A percentile compares a stretch with the other conserved stretches of the same genome.
Conservation (phyloP, 495 filamentous ascomycete genomes). For the Penicillium tannophilum region DNA sequence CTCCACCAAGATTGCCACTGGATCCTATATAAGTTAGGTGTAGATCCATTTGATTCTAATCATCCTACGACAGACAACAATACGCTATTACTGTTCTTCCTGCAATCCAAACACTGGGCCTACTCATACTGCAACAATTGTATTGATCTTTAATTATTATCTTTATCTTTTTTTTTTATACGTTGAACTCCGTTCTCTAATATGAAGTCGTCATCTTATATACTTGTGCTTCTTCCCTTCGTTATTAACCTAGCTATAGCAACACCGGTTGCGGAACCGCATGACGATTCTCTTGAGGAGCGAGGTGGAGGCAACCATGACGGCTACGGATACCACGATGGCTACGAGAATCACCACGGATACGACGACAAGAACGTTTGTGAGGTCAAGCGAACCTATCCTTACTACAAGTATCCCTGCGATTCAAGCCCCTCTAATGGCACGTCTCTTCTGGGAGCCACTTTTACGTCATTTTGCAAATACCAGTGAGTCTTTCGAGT, state of each 20-base stretch:
- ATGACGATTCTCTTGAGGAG: constrained; percentile 8
- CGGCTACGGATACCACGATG: background rate
- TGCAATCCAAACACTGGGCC: background rate
- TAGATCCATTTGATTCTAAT: background rate
- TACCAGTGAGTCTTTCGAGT: constrained; percentile 13
- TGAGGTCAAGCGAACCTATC: constrained; percentile 13
- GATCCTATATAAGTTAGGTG: background rate
- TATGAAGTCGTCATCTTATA: constrained; percentile 13
- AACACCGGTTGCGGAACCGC: constrained; percentile 8
- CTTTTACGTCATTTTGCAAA: constrained; percentile 12
- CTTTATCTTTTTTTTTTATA: too few relatives aligned
- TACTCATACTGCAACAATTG: background rate
- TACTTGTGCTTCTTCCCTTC: constrained; percentile 11
- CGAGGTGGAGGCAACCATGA: constrained; percentile 3
- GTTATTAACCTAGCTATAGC: constrained; percentile 1
- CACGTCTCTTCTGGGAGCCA: constrained; percentile 11
- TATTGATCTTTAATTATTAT: too few relatives aligned
- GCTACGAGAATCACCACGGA: background rate
- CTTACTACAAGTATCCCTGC: constrained; percentile 19
- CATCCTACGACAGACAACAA: background rate
- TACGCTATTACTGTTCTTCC: background rate
- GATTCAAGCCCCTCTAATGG: constrained; percentile 11
- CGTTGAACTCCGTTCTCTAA: too few relatives aligned
- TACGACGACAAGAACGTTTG: constrained; percentile 8
- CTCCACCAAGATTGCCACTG: background rate